These are phyloP conservation scores for Protostelium mycophagum DNA, from an alignment of 78 protist species.

Conservation along the genomic window DNA sequence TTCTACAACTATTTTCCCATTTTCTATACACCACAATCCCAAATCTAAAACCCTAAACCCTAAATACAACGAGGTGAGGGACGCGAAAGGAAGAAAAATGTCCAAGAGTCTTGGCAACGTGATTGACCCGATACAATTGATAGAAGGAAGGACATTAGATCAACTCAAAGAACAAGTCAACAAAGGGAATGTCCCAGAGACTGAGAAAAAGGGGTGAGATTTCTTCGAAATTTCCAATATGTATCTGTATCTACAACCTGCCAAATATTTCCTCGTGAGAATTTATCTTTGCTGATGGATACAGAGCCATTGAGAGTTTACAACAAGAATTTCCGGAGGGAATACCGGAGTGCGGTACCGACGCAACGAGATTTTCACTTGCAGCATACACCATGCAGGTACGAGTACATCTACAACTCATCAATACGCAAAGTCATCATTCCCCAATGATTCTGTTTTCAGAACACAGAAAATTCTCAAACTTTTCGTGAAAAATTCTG, in stretches of 20 bases:
- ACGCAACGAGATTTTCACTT: slow-evolving; percentile 82
- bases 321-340: slow-evolving; percentile 81
- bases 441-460: slow-evolving; percentile 23
- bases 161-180: slow-evolving; percentile 3
- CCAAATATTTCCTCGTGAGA: not conserved
- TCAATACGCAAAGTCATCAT: too few relatives aligned
- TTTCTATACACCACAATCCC: too few relatives aligned
- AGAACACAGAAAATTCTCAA: too few relatives aligned
- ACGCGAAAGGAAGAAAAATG: slow-evolving; percentile 96
- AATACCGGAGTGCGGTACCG: slow-evolving; percentile 87
- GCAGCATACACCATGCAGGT: slow-evolving; percentile 41
- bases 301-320: slow-evolving; percentile 39
- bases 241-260: not conserved
- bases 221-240: too few relatives aligned
- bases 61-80: slow-evolving; percentile 87
- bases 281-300: not conserved
- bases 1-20: too few relatives aligned
- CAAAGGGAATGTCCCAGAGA: slow-evolving; percentile 15
- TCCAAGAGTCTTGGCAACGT: slow-evolving; percentile 94
- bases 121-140: slow-evolving; percentile 80
- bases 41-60: too few relatives aligned
- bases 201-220: slow-evolving; percentile 11
- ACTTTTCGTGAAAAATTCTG: not conserved
- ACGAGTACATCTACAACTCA: not conserved
- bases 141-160: slow-evolving; percentile 49